A percentile compares a stretch with the other conserved stretches of the same genome.
phyloP scores from a whole-genome alignment of 2,329 filamentous ascomycete genomes.

The Monosporascus sp. region DNA sequence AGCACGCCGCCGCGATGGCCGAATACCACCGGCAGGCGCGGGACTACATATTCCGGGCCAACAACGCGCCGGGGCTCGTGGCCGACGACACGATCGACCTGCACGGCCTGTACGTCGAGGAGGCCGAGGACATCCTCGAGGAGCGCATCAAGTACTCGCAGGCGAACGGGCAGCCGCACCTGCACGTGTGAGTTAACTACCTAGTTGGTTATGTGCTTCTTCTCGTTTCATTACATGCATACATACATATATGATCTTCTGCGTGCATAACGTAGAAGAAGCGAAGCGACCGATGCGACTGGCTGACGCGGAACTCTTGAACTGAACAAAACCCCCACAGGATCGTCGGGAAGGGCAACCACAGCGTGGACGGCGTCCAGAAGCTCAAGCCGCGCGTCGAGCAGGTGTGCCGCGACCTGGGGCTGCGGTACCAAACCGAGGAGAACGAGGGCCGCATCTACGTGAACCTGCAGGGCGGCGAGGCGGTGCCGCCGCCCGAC shows the following conservation, averaged over 20 bases:
- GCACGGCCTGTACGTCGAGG: slow-evolving; percentile 90
- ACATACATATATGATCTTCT: no score
- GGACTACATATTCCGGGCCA: slow-evolving; percentile 92
- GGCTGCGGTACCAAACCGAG: slow-evolving; percentile 78
- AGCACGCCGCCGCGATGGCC: slow-evolving; percentile 78
- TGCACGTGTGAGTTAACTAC: slow-evolving; percentile 63
- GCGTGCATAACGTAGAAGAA: not conserved
- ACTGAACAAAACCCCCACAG: slow-evolving; percentile 22
- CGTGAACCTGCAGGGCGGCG: slow-evolving; percentile 74
- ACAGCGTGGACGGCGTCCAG: slow-evolving; percentile 74
- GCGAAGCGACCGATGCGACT: not conserved
- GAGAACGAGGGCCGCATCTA: slow-evolving; percentile 84
- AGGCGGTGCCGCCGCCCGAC: slow-evolving; percentile 46
- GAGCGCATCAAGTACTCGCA: slow-evolving; percentile 76
- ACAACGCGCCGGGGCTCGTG: slow-evolving; percentile 75
- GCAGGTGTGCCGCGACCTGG: slow-evolving; percentile 75
- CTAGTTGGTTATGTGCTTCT: not conserved
- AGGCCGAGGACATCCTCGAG: slow-evolving; percentile 87
- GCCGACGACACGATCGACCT: slow-evolving; percentile 82
- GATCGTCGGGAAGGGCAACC: slow-evolving; percentile 94
- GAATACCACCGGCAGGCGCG: slow-evolving; percentile 86
- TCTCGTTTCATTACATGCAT: no score
- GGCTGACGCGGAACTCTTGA: not conserved
- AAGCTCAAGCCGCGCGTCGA: slow-evolving; percentile 96
- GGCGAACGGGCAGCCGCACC: slow-evolving; percentile 66